Conservation (phyloP, 352 stramenopile species). For the Phytophthora foliorum region DNA sequence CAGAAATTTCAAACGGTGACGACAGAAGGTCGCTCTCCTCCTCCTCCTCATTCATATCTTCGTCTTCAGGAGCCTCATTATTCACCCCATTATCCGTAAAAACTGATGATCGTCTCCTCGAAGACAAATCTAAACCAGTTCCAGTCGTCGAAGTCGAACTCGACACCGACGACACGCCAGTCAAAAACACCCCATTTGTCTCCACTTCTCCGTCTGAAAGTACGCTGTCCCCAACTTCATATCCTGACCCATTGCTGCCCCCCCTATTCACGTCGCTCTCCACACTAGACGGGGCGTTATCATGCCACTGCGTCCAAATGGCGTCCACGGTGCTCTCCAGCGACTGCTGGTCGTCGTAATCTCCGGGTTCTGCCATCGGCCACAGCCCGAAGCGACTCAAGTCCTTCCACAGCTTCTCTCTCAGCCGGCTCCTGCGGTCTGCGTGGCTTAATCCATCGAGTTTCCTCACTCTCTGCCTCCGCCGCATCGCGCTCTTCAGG, state of each 20-base stretch:
- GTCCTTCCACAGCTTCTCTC: constrained; percentile 69
- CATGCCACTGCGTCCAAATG: constrained; percentile 69
- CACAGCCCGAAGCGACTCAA: constrained; percentile 67
- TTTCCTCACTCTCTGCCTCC: constrained; percentile 42
- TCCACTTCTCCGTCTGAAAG: constrained; percentile 18
- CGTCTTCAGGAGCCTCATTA: constrained; percentile 25
- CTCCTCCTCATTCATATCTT: constrained; percentile 34
- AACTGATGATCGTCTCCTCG: constrained; percentile 12
- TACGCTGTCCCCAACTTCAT: constrained; percentile 6
- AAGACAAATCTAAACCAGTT: neutral
- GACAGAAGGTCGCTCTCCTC: constrained; percentile 19
- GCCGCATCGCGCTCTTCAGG: constrained; percentile 28
- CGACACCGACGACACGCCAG: constrained; percentile 26
- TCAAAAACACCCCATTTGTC: constrained; percentile 39
- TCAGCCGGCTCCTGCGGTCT: constrained; percentile 42
- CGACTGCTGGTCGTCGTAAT: constrained; percentile 32
- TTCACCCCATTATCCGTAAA: neutral
- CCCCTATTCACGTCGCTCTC: neutral
- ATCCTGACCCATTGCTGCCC: constrained; percentile 6
- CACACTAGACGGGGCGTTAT: constrained; percentile 4
- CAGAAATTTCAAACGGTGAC: constrained; percentile 11
- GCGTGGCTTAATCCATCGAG: constrained; percentile 36
- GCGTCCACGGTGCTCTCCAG: constrained; percentile 61
- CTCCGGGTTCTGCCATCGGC: constrained; percentile 37
- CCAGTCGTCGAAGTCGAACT: constrained; percentile 7